These are phyloP conservation scores for Picochlorum costavermella DNA, from an alignment of 139 green algal species.

Conservation along the genomic window DNA sequence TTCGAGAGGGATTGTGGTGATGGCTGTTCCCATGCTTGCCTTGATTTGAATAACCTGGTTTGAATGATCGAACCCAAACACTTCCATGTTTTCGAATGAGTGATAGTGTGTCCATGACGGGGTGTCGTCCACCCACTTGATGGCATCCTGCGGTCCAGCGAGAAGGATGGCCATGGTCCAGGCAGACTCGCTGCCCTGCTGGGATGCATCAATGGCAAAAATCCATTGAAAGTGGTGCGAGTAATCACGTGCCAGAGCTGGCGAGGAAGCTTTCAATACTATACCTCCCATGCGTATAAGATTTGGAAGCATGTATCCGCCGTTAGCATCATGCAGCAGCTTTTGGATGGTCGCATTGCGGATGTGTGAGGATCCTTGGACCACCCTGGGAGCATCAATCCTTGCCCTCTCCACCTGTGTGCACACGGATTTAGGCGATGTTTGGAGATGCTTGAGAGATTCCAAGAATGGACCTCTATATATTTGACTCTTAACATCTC, in stretches of 20 bases:
- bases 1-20: neutral
- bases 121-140: slow-evolving; percentile 11
- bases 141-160: slow-evolving; percentile 4
- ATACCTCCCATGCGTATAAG: slow-evolving; percentile 7
- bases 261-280: slow-evolving; percentile 1
- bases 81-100: slow-evolving; percentile 4
- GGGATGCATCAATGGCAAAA: slow-evolving; percentile 9
- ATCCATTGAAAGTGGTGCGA: slow-evolving; percentile 12
- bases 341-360: too few species aligned
- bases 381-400: too few species aligned
- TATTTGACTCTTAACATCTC: too few species aligned
- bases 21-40: slow-evolving; percentile 2
- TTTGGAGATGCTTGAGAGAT: too few species aligned
- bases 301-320: neutral
- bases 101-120: neutral
- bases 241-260: neutral
- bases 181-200: neutral
- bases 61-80: slow-evolving; percentile 1
- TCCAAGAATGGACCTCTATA: too few species aligned
- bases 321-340: too few species aligned
- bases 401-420: too few species aligned
- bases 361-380: too few species aligned
- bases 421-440: too few species aligned
- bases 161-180: slow-evolving; percentile 14
- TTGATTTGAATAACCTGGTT: neutral